A percentile compares a stretch with the other conserved stretches of the same genome.
These are phyloP conservation scores for Diaporthe sp. DNA, from an alignment of 2,329 filamentous ascomycete genomes.

Conservation along the genomic window DNA sequence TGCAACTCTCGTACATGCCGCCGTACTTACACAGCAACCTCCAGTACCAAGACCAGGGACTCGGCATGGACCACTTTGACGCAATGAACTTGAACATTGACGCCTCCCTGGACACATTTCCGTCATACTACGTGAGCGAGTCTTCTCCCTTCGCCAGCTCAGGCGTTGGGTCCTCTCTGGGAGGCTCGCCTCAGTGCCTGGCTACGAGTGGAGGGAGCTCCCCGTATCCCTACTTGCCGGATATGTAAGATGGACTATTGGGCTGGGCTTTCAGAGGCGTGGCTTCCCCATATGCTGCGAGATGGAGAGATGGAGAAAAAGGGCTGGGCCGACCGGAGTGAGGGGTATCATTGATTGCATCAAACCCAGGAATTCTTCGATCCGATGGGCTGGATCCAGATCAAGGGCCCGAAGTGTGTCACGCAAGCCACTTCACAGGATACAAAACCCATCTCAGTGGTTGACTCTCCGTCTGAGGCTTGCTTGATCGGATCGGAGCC, in stretches of 20 bases:
- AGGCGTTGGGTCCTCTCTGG: conserved; percentile 41
- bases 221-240: conserved; percentile 42
- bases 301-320: neutral
- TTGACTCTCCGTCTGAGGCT: neutral
- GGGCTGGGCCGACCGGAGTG: neutral
- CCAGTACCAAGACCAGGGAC: conserved; percentile 49
- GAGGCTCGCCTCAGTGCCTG: conserved; percentile 34
- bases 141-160: conserved; percentile 43
- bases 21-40: conserved; percentile 52
- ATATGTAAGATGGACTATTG: conserved; percentile 42
- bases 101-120: conserved; percentile 57
- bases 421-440: neutral
- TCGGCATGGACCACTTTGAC: conserved; percentile 48
- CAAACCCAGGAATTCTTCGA: neutral
- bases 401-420: neutral
- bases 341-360: neutral
- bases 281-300: no score
- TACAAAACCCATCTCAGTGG: neutral
- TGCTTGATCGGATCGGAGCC: neutral
- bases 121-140: conserved; percentile 54
- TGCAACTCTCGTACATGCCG: conserved; percentile 29
- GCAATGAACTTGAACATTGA: conserved; percentile 47
- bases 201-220: conserved; percentile 26
- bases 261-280: neutral
- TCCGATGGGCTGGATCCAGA: neutral